Evolutionary conservation across 106 monocot species (phyloP).

Genomic region (Ottelia alismoides): DNA sequence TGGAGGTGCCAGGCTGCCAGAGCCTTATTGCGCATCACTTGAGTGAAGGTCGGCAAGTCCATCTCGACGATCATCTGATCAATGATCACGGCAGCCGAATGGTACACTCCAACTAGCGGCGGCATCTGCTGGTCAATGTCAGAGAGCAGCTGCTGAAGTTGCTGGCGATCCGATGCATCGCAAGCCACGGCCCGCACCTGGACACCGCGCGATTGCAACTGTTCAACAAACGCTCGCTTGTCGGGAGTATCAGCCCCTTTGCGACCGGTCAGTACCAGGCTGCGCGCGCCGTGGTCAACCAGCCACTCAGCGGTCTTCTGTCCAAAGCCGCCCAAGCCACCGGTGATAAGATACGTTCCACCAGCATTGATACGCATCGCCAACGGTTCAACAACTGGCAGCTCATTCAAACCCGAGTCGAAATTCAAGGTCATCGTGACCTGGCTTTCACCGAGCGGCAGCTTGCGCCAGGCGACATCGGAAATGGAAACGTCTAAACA

Average conservation of each 20-base stretch:
- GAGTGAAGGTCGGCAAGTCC: neutral
- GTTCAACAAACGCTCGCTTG: neutral
- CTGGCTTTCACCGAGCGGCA: too few species aligned
- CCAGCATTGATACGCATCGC: neutral
- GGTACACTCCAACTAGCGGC: neutral
- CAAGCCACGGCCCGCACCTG: neutral
- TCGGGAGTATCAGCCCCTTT: neutral
- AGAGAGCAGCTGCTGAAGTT: neutral
- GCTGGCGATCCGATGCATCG: too few species aligned
- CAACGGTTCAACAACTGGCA: too few species aligned
- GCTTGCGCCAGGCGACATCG: too few species aligned
- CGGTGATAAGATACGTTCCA: neutral
- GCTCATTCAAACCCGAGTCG: too few species aligned
- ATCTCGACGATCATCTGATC: neutral
- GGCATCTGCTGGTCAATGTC: neutral
- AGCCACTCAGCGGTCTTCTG: neutral
- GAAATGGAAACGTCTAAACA: too few species aligned
- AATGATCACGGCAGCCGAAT: neutral
- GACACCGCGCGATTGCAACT: neutral
- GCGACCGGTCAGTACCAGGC: neutral
- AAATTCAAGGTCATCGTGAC: too few species aligned
- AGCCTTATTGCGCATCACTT: neutral
- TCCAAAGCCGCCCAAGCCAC: neutral
- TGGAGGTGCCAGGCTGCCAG: neutral
- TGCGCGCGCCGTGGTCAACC: neutral